Evolutionary conservation across 768 basidiomycete species (phyloP), one percentile per base, ranked within the genome.

Genomic region (Leccinum truebloodii): DNA sequence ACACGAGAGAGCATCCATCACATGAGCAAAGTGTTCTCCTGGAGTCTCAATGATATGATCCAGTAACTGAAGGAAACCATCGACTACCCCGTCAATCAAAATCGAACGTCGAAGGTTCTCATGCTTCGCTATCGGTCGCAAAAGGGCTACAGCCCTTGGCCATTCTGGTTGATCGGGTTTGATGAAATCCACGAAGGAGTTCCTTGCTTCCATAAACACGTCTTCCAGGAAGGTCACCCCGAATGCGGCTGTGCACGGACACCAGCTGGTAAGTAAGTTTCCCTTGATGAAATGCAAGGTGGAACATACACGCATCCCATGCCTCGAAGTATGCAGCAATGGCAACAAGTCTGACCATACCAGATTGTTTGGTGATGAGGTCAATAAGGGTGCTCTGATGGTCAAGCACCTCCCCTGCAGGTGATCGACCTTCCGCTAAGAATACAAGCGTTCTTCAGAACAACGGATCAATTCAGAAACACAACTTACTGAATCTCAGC

Each of bases 401-500:
- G 32, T 44, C 53, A 3, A 49, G 30, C 26, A 52, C 41, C 13
- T 63, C 49, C 39, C 49, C 24, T 5, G 5, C 20, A 1, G 53
- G 35, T 37, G 39, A 46, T 57, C 41, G 54, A 6, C 60, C 58
- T 26, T 66, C 63, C 35, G 52, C 65, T 66, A 32, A 35, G 22
- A 51, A 52, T 28, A 1, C n/a, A n/a, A 52, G 6, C 24, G 5
- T 52, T 18, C 2, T 13, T 49, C 10, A 51, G 28, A 49, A 52
- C 10, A 28, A 57, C 10, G 6, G 12, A 24, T 49, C 26, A 16
- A 34, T 20, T 10, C 3, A 12, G 1, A 22, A 0, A 20, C 10
- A n/a, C 4, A 34, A 59, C 65, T 58, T 58, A 66, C 65, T 52
- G 37, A 65, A 65, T 52, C 65, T 59, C 28, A 67, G 26, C 59